Evolutionary conservation across 2,329 filamentous ascomycete species (phyloP).

Genomic region (Sporothrix inflata): DNA sequence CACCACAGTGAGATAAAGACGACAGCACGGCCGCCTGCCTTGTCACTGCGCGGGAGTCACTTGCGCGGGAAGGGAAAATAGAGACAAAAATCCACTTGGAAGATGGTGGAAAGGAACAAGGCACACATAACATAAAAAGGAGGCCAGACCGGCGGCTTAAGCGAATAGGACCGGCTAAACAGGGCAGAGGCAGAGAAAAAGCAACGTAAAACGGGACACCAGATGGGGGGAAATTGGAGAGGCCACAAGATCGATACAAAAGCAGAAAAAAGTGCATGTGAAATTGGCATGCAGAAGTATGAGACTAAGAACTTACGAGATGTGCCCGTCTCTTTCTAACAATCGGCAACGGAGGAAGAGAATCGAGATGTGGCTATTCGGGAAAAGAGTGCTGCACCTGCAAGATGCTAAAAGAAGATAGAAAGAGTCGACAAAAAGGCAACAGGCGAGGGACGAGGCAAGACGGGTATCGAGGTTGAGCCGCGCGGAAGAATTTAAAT

Average conservation of each 20-base stretch:
- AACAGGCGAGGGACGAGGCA: slow-evolving; percentile 14
- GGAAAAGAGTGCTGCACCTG: neutral
- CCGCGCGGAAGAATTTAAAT: slow-evolving; percentile 2
- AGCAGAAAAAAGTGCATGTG: slow-evolving; percentile 11
- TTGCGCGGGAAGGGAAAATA: neutral
- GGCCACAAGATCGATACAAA: neutral
- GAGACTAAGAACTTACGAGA: neutral
- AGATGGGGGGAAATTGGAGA: neutral
- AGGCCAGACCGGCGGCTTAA: slow-evolving; percentile 1
- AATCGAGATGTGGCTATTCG: neutral
- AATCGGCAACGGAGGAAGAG: neutral
- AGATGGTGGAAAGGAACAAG: neutral
- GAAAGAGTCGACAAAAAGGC: neutral
- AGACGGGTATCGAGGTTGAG: slow-evolving; percentile 10
- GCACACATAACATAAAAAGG: neutral
- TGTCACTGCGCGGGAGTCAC: neutral
- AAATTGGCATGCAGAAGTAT: neutral
- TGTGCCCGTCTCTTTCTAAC: neutral
- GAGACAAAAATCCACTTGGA: neutral
- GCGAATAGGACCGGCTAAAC: slow-evolving; percentile 19
- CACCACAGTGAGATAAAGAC: slow-evolving; percentile 8
- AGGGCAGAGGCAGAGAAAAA: neutral
- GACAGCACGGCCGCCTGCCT: slow-evolving; percentile 12
- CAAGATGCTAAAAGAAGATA: slow-evolving; percentile 9
- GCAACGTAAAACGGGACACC: neutral